Evolutionary conservation across 495 filamentous ascomycete species (phyloP).

Genomic region (Penicillium malachiteum): DNA sequence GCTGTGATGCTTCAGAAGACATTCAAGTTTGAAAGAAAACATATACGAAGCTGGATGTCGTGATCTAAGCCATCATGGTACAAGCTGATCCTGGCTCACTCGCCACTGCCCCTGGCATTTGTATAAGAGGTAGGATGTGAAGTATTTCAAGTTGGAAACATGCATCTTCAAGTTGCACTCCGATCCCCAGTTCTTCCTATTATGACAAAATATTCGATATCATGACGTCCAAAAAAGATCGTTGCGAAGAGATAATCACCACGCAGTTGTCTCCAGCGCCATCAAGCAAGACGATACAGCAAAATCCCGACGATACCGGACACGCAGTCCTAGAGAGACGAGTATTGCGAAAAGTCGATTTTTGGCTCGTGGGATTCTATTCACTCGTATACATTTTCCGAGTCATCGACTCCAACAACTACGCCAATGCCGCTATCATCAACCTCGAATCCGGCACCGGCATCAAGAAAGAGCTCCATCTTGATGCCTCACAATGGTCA

Average conservation of each 20-base stretch:
- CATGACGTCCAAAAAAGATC: no score
- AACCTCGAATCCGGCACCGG: constrained; percentile 43
- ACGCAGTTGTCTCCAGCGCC: constrained; percentile 8
- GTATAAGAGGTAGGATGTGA: no score
- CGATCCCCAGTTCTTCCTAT: no score
- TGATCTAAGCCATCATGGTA: constrained; percentile 27
- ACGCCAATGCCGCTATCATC: constrained; percentile 48
- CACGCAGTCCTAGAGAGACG: constrained; percentile 22
- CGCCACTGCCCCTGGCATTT: no score
- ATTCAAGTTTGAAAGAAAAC: not conserved
- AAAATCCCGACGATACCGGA: not conserved
- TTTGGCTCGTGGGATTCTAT: constrained; percentile 45
- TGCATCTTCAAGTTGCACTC: no score
- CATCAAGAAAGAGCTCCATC: constrained; percentile 43
- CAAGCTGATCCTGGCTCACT: constrained; percentile 5
- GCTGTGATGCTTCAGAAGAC: not conserved
- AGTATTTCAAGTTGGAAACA: not conserved
- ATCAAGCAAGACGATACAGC: not conserved
- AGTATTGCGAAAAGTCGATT: constrained; percentile 38
- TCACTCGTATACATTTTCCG: constrained; percentile 44
- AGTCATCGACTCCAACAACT: constrained; percentile 41
- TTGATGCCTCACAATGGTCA: constrained; percentile 37
- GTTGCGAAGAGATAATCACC: not conserved
- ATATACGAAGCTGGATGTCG: constrained; percentile 16
- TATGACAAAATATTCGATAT: no score